Base-by-base conservation (phyloP, 2,329 filamentous ascomycete genomes). In the Aspergillus candidus region DNA sequence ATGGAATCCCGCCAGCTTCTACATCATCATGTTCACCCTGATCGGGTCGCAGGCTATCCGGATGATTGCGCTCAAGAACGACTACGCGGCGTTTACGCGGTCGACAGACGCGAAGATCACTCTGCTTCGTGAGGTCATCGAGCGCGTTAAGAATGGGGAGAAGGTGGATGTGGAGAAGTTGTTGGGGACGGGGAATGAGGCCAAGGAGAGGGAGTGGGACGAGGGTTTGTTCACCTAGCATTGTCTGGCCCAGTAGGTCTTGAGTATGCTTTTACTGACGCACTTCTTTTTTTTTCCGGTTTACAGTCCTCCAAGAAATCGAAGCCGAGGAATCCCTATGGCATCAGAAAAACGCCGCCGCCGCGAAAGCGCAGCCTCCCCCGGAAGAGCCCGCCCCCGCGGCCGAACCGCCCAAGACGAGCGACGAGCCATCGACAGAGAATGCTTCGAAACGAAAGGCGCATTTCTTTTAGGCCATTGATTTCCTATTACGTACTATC, bases 21-120 rank as follows among this genome's bases (percentile, higher is more conserved):
- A 83, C 65, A 87, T 91, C 54, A 73, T 83, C 56, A 87, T 91
- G 51, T 89, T 89, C 59, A 73, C 89, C 33, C 76, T 97, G 51
- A 91, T 97, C 52, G 94, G 94, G 4, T 95, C 88, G 49, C 94
- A 96, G 75, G 87, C 91, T 11, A 96, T 98, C 56, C 87, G 96
- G 58, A 86, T 93, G 76, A 84, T 98, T 59, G 76, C 82, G 31
- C 65, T 97, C 57, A 84, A 83, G 57, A 86, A 86, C 55, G 83
- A 90, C 40, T 85, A 83, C 59, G 74, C 77, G 29, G 80, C 82
- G 8, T 90, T 86, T 56, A 80, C 76, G 59, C 80, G 90, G 40
- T 81, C 82, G 54, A 83, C 89, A 4, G 86, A 95, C 55, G 82
- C 86, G 6, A 84, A 86, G 61, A 86, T 98, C 50, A 78, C 76